A percentile compares a stretch with the other conserved stretches of the same genome.
These are phyloP conservation scores for Colletotrichum sp. DNA, from an alignment of 2,329 filamentous ascomycete genomes.

Conservation along the genomic window DNA sequence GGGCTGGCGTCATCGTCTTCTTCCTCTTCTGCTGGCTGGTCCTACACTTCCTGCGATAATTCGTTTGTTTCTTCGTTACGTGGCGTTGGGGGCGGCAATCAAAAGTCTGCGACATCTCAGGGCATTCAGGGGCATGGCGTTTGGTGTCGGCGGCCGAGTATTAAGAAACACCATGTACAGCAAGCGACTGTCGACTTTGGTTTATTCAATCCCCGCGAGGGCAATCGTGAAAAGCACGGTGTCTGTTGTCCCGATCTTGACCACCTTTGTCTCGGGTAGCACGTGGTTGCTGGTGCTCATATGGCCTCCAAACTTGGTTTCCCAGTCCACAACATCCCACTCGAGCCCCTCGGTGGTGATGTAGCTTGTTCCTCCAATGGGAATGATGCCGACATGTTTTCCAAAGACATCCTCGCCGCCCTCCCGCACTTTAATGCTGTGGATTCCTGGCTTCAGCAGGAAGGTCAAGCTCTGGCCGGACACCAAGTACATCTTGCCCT, in stretches of 20 bases:
- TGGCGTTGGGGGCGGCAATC: background rate
- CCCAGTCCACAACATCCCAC: constrained; percentile 89
- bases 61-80: background rate
- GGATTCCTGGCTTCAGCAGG: constrained; percentile 72
- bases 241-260: constrained; percentile 67
- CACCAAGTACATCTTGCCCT: constrained; percentile 76
- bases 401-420: constrained; percentile 63
- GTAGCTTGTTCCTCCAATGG: constrained; percentile 77
- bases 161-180: background rate
- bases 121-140: constrained; percentile 14
- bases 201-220: constrained; percentile 38
- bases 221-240: constrained; percentile 80
- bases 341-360: constrained; percentile 83
- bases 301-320: constrained; percentile 74
- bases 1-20: constrained; percentile 84
- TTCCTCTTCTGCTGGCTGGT: constrained; percentile 92
- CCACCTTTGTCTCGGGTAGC: constrained; percentile 58
- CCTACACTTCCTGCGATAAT: constrained; percentile 79
- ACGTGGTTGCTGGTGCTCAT: constrained; percentile 86
- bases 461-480: constrained; percentile 84
- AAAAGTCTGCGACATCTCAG: background rate
- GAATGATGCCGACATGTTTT: constrained; percentile 85
- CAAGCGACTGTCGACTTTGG: constrained; percentile 11
- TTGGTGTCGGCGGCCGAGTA: background rate
- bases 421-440: constrained; percentile 69